These are phyloP conservation scores for Megacollybia platyphylla DNA, from an alignment of 1,284 basidiomycete species.

Conservation along the genomic window DNA sequence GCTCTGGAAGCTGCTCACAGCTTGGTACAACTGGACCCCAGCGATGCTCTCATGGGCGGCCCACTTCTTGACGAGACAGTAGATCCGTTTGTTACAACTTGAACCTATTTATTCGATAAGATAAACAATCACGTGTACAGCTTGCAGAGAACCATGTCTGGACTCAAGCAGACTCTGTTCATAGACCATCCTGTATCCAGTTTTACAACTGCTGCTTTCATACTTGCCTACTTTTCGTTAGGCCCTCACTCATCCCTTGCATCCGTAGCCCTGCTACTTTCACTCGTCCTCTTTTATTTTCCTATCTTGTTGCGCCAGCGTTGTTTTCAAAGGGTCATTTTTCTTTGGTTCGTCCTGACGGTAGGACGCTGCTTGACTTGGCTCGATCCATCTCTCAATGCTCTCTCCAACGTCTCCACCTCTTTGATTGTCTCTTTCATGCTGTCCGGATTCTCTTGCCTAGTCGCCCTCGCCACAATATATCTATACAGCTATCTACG, in stretches of 20 bases:
- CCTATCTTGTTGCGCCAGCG: not conserved
- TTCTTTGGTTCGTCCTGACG: conserved; percentile 31
- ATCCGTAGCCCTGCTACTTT: not conserved
- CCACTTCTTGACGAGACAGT: conserved; percentile 42
- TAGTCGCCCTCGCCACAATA: conserved; percentile 25
- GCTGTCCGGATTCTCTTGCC: conserved; percentile 29
- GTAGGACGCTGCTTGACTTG: conserved; percentile 33
- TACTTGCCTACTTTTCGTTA: not conserved
- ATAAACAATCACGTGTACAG: not conserved
- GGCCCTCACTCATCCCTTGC: not conserved
- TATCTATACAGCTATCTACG: conserved; percentile 23
- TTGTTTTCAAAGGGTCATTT: conserved; percentile 10
- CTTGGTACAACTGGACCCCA: conserved; percentile 37
- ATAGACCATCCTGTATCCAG: not conserved
- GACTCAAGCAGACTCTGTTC: no score
- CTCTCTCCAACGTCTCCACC: conserved; percentile 36
- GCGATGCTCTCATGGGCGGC: conserved; percentile 43
- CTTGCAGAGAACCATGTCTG: no score
- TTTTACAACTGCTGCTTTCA: not conserved
- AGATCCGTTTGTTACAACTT: conserved; percentile 39
- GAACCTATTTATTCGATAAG: not conserved
- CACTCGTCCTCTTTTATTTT: not conserved
- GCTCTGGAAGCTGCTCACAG: conserved; percentile 40
- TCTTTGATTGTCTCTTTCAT: conserved; percentile 33
- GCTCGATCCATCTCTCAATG: conserved; percentile 33